Evolutionary conservation across 1,284 basidiomycete genomes (phyloP), one percentile per base, ranked within the genome.

Genomic region (Tylopilus orsonianus): DNA sequence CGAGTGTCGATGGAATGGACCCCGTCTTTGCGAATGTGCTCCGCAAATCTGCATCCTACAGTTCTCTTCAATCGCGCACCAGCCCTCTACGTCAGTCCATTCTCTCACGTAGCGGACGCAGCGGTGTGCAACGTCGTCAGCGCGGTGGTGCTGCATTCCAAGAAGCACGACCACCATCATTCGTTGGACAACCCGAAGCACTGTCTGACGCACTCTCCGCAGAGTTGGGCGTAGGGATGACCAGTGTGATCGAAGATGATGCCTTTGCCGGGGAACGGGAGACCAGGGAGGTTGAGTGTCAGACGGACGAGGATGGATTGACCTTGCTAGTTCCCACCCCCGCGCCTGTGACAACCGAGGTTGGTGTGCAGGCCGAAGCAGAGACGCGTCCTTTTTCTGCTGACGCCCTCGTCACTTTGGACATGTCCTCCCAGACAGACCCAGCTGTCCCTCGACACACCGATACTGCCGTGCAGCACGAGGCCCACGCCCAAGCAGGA

Each of bases 1-100:
- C 78, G 2, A 89, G 85, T 56, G 73, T 90, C 9, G 89, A 92
- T 44, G 88, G 88, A 33, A 89, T 92, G 85, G 90, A 92, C 56
- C 90, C 90, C 9, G 76, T 71, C 0, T 92, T 90, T 61, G 87
- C 88, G 46, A 89, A 90, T 52, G 73, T 90, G 13, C 77, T 90
- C 33, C 78, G 77, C 49, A 79, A 80, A 24, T 74, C 79, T 2
- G 73, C 78, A 0, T 83, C 84, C 8, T 73, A 77, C 43, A 74
- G 75, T 20, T 78, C 83, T 1, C 36, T 75, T 19, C 62, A 71
- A n/a, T 71, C 75, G 39, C 64, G 72, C 53, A 68, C 71, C 35
- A 81, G 82, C 56, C 81, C 84, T 41, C 68, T 85, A 20, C 77
- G 81, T 36, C 75, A 77, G 42, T 73, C 80, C 39, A 64, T 80